A percentile compares a stretch with the other conserved stretches of the same genome.
These are phyloP conservation scores for Apophysomyces variabilis DNA, from an alignment of 371 early-diverging fungal genomes.

Conservation along the genomic window DNA sequence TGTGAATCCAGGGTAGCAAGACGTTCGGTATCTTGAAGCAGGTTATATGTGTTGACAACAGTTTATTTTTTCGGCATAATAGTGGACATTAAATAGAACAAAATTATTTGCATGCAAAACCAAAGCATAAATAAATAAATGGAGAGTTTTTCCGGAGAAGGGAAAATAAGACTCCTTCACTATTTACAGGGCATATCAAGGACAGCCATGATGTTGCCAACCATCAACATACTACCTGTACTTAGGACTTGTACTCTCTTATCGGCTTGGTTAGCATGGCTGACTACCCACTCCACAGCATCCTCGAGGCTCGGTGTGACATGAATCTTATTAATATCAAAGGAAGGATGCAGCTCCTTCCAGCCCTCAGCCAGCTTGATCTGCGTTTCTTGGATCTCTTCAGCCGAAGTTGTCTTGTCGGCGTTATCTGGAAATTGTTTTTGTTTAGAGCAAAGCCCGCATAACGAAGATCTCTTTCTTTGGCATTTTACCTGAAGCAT, in stretches of 20 bases:
- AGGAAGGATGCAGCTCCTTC: constrained; percentile 43
- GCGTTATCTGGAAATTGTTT: constrained; percentile 55
- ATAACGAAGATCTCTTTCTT: background rate
- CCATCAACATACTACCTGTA: constrained; percentile 94
- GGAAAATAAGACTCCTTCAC: too few species aligned
- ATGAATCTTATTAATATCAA: constrained; percentile 37
- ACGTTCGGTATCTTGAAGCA: too few species aligned
- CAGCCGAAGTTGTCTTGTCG: constrained; percentile 65
- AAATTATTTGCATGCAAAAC: too few species aligned
- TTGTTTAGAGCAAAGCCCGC: constrained; percentile 21
- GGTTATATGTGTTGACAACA: too few species aligned
- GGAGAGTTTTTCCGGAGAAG: too few species aligned
- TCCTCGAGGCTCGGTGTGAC: constrained; percentile 71
- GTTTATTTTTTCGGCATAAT: too few species aligned
- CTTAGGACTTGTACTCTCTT: constrained; percentile 70
- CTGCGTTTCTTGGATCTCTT: constrained; percentile 63
- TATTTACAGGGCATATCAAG: background rate
- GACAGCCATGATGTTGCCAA: constrained; percentile 70
- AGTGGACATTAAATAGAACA: too few species aligned
- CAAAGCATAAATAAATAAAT: too few species aligned
- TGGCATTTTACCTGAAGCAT: constrained; percentile 36
- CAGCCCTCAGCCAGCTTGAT: constrained; percentile 55
- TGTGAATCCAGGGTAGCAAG: too few species aligned
- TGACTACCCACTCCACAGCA: constrained; percentile 70
- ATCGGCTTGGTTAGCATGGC: constrained; percentile 32